A percentile compares a stretch with the other conserved stretches of the same genome.
Evolutionary conservation across 2,329 filamentous ascomycete species (phyloP).

Genomic region (Colletotrichum sansevieriae): DNA sequence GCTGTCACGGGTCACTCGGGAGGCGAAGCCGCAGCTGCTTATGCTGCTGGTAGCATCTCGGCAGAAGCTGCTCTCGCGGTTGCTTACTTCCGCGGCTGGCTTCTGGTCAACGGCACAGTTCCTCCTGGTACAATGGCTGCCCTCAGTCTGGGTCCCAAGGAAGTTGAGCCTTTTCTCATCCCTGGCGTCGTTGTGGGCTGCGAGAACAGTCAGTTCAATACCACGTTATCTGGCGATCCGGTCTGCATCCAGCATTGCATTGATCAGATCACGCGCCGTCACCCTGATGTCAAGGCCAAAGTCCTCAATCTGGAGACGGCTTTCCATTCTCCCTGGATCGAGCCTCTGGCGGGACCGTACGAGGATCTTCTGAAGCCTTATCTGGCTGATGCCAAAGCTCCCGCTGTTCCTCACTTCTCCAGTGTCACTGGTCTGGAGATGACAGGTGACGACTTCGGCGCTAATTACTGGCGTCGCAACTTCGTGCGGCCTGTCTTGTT

Average conservation of each 20-base stretch:
- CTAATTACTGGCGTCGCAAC: slow-evolving; percentile 60
- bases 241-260: slow-evolving; percentile 46
- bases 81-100: slow-evolving; percentile 55
- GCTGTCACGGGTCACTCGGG: slow-evolving; percentile 58
- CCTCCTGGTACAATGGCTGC: slow-evolving; percentile 55
- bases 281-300: slow-evolving; percentile 49
- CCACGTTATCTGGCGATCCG: slow-evolving; percentile 46
- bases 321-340: slow-evolving; percentile 54
- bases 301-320: slow-evolving; percentile 55
- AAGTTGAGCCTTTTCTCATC: slow-evolving; percentile 47
- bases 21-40: slow-evolving; percentile 61
- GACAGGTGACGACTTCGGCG: slow-evolving; percentile 8
- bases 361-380: slow-evolving; percentile 25
- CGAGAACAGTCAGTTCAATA: slow-evolving; percentile 49
- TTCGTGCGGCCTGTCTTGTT: slow-evolving; percentile 57
- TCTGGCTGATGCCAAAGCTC: slow-evolving; percentile 17
- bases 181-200: slow-evolving; percentile 48
- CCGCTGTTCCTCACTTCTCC: slow-evolving; percentile 31
- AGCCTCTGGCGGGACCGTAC: slow-evolving; percentile 40
- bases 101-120: slow-evolving; percentile 43
- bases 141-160: slow-evolving; percentile 51
- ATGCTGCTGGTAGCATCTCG: slow-evolving; percentile 54
- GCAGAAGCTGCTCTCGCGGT: slow-evolving; percentile 52
- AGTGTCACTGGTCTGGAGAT: slow-evolving; percentile 50
- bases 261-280: slow-evolving; percentile 46